Conservation (phyloP, 2,329 filamentous ascomycete species). For the Paracoccidioides brasiliensis region DNA sequence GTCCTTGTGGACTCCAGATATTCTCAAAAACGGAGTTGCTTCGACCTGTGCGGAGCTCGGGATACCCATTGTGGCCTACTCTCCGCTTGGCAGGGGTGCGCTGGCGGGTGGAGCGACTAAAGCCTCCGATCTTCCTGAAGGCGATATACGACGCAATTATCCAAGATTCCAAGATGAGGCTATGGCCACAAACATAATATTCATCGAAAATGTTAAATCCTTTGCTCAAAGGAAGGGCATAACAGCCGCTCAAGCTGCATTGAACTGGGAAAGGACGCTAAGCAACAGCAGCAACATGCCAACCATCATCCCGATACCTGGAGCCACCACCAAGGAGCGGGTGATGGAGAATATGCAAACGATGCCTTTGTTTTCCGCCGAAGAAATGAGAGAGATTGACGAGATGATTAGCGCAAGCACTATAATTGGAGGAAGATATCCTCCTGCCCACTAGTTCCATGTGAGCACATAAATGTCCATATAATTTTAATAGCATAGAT, state of each 20-base stretch:
- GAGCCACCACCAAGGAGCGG: conserved; percentile 25
- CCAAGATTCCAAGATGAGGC: conserved; percentile 40
- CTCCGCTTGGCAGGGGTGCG: conserved; percentile 46
- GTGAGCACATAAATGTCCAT: not conserved
- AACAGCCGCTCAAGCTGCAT: conserved; percentile 35
- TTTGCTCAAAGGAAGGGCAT: conserved; percentile 34
- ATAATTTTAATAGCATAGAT: no score
- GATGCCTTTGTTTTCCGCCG: conserved; percentile 19
- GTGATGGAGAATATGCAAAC: conserved; percentile 23
- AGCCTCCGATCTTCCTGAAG: conserved; percentile 34
- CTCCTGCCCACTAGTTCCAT: no score
- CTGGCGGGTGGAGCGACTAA: conserved; percentile 38
- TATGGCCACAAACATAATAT: conserved; percentile 38
- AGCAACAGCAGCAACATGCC: conserved; percentile 33
- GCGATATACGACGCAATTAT: conserved; percentile 29
- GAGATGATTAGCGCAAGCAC: conserved; percentile 37
- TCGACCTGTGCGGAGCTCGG: conserved; percentile 41
- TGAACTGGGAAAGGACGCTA: conserved; percentile 37
- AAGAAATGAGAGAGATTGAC: conserved; percentile 38
- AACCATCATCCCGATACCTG: conserved; percentile 27
- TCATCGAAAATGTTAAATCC: conserved; percentile 34
- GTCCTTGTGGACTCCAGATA: conserved; percentile 43
- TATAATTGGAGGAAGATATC: conserved; percentile 23
- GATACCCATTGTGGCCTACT: conserved; percentile 48
- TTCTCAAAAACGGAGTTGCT: conserved; percentile 46